Base-by-base conservation (phyloP, 306 rosid species). In the Castanea crenata region DNA sequence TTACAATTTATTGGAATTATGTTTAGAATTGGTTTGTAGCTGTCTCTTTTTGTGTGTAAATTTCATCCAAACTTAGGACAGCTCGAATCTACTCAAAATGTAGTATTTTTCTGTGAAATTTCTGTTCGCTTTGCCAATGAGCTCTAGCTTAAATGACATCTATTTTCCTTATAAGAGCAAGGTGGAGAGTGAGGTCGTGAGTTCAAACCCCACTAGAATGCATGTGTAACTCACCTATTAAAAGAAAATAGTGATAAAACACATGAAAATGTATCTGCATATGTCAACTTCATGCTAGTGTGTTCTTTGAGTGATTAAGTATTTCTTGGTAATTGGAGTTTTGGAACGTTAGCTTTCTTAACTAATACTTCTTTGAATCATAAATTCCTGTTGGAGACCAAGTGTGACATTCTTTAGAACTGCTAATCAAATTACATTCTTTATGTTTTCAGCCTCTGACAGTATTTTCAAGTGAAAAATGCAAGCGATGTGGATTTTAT, bases 401-500 rank as follows among this genome's bases (percentile, higher is more conserved):
- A 80, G 34, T 71, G 32, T 59, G 61, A 62, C 44, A 52, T 32
- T 82, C 52, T 23, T 78, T 74, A 76, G 67, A 69, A 38, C 41
- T 31, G 55, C 80, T 82, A 67, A 78, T 77, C 77, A 79, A 55
- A 83, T 61, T 80, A 69, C 62, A 59, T 75, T 77, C 31, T 80
- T 76, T 77, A 21, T 83, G 86, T 75, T 83, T 89, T 71, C 98
- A 95, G 98, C 99, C 99, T 31, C 76, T 95, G 79, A 92, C 97
- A 21, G 79, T 88, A 58, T 83, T 95, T 76, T 3, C 75, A 6
- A 84, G 80, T 75, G 81, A 69, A 77, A 95, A 93, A 79, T 95
- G 99, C 86, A 95, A 91, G 86, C 87, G 98, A 49, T 95, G 99
- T 81, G 99, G 99, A 73, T 74, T 95, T 78, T 95, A 91, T 65